phyloP scores from a whole-genome alignment of 2,329 filamentous ascomycete genomes.

The Ophiosphaerella korrae region DNA sequence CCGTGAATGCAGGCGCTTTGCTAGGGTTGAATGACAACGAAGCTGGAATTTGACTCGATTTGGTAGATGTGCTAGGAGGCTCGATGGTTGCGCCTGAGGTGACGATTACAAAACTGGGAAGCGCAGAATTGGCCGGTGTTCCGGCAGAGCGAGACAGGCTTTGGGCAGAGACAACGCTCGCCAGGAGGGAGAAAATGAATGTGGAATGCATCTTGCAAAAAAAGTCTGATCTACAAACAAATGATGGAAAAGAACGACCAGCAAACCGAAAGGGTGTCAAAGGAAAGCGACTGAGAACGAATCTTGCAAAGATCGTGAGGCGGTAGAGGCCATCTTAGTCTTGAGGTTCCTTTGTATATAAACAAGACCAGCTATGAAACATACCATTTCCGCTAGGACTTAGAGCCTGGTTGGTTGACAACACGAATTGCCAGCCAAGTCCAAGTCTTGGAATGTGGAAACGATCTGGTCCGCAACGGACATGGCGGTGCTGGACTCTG shows the following conservation, averaged over 20 bases:
- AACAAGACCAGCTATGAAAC: conserved; percentile 23
- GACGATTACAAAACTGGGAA: conserved; percentile 25
- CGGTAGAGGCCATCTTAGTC: conserved; percentile 13
- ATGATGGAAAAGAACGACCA: conserved; percentile 41
- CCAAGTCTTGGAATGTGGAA: conserved; percentile 11
- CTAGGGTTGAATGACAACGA: conserved; percentile 19
- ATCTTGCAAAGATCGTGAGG: conserved; percentile 29
- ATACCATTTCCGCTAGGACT: conserved; percentile 23
- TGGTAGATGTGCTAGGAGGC: conserved; percentile 11
- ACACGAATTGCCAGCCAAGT: conserved; percentile 18
- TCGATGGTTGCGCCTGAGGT: conserved; percentile 24
- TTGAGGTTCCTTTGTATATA: conserved; percentile 24
- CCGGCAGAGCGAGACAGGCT: conserved; percentile 28
- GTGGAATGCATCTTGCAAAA: conserved; percentile 36
- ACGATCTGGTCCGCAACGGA: conserved; percentile 12
- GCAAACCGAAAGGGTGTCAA: conserved; percentile 29
- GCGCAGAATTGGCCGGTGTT: conserved; percentile 11
- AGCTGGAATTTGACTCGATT: conserved; percentile 12
- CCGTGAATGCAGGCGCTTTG: conserved; percentile 23
- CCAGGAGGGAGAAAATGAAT: conserved; percentile 40
- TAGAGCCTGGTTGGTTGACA: conserved; percentile 15
- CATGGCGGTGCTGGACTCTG: conserved; percentile 7
- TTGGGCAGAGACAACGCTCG: conserved; percentile 41
- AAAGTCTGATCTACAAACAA: conserved; percentile 29
- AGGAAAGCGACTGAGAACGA: conserved; percentile 27